A percentile compares a stretch with the other conserved stretches of the same genome.
phyloP scores from a whole-genome alignment of 352 stramenopile genomes.

The Pseudoperonospora humuli region DNA sequence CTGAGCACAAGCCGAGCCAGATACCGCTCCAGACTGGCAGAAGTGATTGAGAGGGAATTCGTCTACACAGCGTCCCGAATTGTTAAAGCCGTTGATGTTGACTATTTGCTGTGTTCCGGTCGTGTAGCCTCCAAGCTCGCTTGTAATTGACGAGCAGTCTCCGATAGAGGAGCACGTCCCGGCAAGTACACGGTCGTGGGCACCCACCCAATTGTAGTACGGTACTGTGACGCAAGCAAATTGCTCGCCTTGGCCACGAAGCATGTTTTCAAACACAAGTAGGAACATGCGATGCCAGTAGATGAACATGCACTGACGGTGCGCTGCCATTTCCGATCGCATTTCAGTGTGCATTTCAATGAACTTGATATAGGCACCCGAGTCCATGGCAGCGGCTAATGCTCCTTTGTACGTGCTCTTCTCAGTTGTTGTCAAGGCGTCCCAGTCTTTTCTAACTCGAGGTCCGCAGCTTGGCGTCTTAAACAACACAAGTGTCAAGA shows the following conservation, averaged over 20 bases:
- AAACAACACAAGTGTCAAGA: background rate
- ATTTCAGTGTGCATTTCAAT: conserved; percentile 59
- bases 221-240: conserved; percentile 71
- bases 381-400: conserved; percentile 42
- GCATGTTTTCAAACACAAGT: conserved; percentile 74
- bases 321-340: conserved; percentile 38
- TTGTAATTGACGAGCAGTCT: conserved; percentile 35
- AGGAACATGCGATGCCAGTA: conserved; percentile 76
- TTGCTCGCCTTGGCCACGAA: conserved; percentile 38
- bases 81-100: conserved; percentile 37
- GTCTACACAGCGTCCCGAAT: conserved; percentile 32
- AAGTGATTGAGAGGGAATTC: conserved; percentile 43
- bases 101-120: conserved; percentile 13
- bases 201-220: conserved; percentile 73
- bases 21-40: conserved; percentile 29
- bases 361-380: conserved; percentile 47
- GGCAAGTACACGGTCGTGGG: conserved; percentile 28
- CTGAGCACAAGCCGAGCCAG: conserved; percentile 18
- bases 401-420: conserved; percentile 43
- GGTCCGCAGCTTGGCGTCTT: too few species aligned
- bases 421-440: conserved; percentile 19
- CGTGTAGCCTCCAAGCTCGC: conserved; percentile 33
- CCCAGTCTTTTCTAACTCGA: conserved; percentile 39
- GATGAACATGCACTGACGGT: conserved; percentile 70
- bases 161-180: conserved; percentile 36